phyloP scores from a whole-genome alignment of 1,284 basidiomycete genomes.

The Puccinia triticina region DNA sequence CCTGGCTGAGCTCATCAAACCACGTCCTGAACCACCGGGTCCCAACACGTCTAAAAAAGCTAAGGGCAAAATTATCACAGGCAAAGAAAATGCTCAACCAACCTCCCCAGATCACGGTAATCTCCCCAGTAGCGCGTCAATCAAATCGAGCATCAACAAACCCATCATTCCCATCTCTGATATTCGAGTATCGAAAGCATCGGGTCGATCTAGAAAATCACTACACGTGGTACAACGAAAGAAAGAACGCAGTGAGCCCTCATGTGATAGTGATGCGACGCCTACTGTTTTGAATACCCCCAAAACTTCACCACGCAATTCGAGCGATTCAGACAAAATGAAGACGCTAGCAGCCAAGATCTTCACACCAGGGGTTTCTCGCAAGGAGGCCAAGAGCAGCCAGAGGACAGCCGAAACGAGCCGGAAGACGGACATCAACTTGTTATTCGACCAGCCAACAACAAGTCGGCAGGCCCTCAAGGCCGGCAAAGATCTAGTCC shows the following conservation, averaged over 20 bases:
- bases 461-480: background rate
- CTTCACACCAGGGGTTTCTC: slow-evolving; percentile 7
- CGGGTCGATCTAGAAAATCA: background rate
- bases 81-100: slow-evolving; percentile 24
- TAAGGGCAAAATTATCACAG: background rate
- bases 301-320: background rate
- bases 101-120: background rate
- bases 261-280: slow-evolving; percentile 3
- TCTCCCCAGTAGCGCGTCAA: background rate
- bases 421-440: background rate
- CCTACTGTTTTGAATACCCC: slow-evolving; percentile 20
- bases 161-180: background rate
- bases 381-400: background rate
- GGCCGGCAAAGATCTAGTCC: background rate
- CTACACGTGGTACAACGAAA: background rate
- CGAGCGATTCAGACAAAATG: slow-evolving; percentile 11
- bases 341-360: slow-evolving; percentile 19
- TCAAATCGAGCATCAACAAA: background rate
- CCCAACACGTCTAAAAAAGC: background rate
- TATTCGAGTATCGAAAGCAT: background rate
- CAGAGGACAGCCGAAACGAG: background rate
- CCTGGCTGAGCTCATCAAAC: background rate
- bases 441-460: background rate
- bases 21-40: background rate
- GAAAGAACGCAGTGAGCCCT: background rate